Conservation (phyloP, 257 asterid genomes). For the Solanum okadae region DNA sequence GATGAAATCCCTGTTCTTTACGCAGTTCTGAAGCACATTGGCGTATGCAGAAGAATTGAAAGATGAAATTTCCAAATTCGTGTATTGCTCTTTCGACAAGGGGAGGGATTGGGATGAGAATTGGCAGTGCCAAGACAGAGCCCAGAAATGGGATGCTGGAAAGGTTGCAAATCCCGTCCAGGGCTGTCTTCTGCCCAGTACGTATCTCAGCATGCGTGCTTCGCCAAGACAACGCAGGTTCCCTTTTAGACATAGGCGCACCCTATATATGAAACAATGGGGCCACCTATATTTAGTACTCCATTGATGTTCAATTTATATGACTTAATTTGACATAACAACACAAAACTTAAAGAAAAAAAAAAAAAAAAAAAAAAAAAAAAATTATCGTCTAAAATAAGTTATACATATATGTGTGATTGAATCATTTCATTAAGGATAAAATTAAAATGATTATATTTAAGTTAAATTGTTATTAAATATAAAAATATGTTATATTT, state of each 20-base stretch:
- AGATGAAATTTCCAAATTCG: conserved; percentile 4
- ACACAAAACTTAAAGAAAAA: too few relatives aligned
- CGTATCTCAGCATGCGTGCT: conserved; percentile 15
- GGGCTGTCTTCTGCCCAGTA: conserved; percentile 1
- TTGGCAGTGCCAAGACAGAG: neutral
- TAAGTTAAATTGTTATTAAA: too few relatives aligned
- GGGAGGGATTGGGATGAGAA: conserved; percentile 4
- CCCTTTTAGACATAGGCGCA: neutral
- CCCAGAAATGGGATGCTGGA: neutral
- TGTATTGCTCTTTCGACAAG: conserved; percentile 5
- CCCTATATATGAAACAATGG: neutral
- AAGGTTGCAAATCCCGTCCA: neutral
- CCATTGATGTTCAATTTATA: too few relatives aligned
- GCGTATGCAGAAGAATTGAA: conserved; percentile 44
- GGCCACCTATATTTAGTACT: neutral
- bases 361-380: too few relatives aligned
- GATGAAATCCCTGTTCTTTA: neutral
- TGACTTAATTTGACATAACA: too few relatives aligned
- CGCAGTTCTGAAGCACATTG: conserved; percentile 14
- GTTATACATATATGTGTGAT: too few relatives aligned
- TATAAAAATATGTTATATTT: too few relatives aligned
- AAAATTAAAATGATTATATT: too few relatives aligned
- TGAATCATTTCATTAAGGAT: too few relatives aligned
- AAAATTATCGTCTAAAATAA: too few relatives aligned
- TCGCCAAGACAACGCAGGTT: neutral